Evolutionary conservation across 2,329 filamentous ascomycete species (phyloP).

Genomic region (Aschersonia sp.): DNA sequence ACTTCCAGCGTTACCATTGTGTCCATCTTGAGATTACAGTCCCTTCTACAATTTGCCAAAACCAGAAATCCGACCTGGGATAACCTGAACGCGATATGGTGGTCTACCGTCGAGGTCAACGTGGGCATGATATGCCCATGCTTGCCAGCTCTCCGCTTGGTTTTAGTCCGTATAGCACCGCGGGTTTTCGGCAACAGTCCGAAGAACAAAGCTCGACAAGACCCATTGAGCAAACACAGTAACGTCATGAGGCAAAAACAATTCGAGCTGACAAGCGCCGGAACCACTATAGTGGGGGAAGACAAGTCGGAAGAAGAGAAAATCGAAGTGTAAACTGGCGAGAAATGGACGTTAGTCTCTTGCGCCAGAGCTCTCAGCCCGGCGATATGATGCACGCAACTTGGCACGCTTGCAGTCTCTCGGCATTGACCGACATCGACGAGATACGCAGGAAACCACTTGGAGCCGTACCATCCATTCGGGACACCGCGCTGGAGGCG

Average conservation of each 20-base stretch:
- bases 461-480: no score
- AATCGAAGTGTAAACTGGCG: not conserved
- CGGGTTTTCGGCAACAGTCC: slow-evolving; percentile 1
- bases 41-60: slow-evolving; percentile 3
- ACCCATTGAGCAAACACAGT: not conserved
- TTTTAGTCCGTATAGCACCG: slow-evolving; percentile 3
- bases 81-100: slow-evolving; percentile 2
- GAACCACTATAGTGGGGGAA: not conserved
- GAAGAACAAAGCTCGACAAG: not conserved
- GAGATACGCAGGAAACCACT: no score
- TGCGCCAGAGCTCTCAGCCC: no score
- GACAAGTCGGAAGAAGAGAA: not conserved
- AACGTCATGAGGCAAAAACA: slow-evolving; percentile 1
- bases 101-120: slow-evolving; percentile 4
- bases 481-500: no score
- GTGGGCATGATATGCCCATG: slow-evolving; percentile 4
- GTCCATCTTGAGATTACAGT: slow-evolving; percentile 3
- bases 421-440: no score
- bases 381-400: no score
- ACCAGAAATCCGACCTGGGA: slow-evolving; percentile 4
- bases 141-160: slow-evolving; percentile 1
- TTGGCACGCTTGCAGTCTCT: no score
- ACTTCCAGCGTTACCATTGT: slow-evolving; percentile 3
- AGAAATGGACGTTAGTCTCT: no score
- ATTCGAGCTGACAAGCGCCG: slow-evolving; percentile 1